Evolutionary conservation across 2,329 filamentous ascomycete species (phyloP).

Genomic region (Colletotrichum godetiae): DNA sequence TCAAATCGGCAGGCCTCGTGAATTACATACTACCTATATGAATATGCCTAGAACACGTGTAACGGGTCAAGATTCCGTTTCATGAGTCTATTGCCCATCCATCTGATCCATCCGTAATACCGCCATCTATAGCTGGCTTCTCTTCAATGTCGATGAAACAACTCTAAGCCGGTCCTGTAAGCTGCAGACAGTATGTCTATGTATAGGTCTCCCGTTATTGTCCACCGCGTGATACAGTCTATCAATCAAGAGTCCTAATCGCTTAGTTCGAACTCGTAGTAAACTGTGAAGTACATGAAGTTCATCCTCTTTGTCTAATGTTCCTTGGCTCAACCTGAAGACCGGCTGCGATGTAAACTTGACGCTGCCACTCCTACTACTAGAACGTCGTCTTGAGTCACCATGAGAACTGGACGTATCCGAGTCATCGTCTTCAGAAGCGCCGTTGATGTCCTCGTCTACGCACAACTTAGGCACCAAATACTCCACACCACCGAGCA

Average conservation of each 20-base stretch:
- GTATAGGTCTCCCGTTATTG: background rate
- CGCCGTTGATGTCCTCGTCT: background rate
- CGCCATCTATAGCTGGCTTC: background rate
- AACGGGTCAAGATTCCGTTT: too few species aligned
- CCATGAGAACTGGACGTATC: background rate
- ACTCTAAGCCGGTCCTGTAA: background rate
- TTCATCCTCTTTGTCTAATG: background rate
- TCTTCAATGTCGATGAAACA: background rate
- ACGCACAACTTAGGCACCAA: background rate
- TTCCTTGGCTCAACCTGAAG: background rate
- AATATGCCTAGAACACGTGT: too few species aligned
- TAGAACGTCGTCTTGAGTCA: background rate
- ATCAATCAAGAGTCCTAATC: background rate
- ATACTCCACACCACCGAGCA: background rate
- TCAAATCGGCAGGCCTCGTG: too few species aligned
- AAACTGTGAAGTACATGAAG: background rate
- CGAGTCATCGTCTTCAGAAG: background rate
- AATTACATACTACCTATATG: too few species aligned
- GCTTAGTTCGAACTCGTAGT: background rate
- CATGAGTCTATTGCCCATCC: too few species aligned
- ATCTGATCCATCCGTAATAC: too few species aligned
- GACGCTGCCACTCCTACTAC: background rate
- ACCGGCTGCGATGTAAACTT: background rate
- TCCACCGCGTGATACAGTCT: background rate
- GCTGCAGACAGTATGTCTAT: background rate